phyloP scores from a whole-genome alignment of 2,329 filamentous ascomycete genomes.

The Emericellopsis cladophorae region DNA sequence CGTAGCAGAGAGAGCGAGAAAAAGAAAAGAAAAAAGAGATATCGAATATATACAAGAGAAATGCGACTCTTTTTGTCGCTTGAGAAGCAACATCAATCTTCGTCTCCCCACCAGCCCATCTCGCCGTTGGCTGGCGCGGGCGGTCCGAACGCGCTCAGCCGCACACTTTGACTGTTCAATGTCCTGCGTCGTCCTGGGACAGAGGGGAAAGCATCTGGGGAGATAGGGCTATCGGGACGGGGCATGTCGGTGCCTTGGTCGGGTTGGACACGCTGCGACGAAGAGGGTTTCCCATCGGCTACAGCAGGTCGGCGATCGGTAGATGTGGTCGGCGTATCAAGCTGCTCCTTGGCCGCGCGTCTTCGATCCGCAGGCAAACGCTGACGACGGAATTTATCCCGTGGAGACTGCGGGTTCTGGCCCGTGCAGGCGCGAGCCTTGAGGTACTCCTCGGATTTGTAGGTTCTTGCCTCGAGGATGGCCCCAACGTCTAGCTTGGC shows the following conservation, averaged over 20 bases:
- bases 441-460: not conserved
- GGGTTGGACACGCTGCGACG: constrained; percentile 3
- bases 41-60: not conserved
- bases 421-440: not conserved
- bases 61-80: not conserved
- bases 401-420: not conserved
- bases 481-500: too few relatives aligned
- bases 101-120: constrained; percentile 27
- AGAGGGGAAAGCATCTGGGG: constrained; percentile 15
- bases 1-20: too few relatives aligned
- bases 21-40: not conserved
- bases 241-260: constrained; percentile 16
- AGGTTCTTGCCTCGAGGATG: too few relatives aligned
- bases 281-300: not conserved
- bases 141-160: constrained; percentile 26
- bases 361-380: not conserved
- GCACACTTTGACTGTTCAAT: constrained; percentile 24
- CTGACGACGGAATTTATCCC: not conserved
- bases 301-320: not conserved
- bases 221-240: constrained; percentile 26
- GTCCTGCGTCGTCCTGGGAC: constrained; percentile 9
- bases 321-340: not conserved
- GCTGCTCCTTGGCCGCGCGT: constrained; percentile 1
- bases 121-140: constrained; percentile 10
- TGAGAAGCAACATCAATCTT: constrained; percentile 12